Evolutionary conservation across 2,329 filamentous ascomycete species (phyloP), one percentile per base, ranked within the genome.

Genomic region (Penicillium oxalicum): DNA sequence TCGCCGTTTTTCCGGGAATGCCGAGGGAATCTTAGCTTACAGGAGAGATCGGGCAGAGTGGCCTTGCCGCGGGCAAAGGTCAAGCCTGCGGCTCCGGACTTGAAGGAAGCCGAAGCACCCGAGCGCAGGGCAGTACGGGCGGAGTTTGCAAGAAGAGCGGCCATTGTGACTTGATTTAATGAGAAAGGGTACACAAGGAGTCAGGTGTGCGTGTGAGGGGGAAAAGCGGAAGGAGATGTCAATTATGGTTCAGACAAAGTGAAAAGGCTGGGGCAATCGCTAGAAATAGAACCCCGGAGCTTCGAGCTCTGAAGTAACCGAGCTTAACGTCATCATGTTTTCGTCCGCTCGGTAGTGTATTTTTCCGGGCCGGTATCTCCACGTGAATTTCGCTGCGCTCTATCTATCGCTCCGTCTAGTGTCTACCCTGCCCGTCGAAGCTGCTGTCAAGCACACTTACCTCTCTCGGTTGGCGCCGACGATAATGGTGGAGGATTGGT

Each of bases 11-110:
- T 25, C 28, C 34, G 28, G 25, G 9, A 39, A 6, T 13, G 7
- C 13, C 13, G 28, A 27, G 29, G 32, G 18, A 45, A 18, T 18
- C 26, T 29, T n/a, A 32, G 68, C 80, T 55, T 78, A 88, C 86
- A 90, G 62, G 82, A 68, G 9, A 97, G 84, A 65, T 96, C 91
- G 56, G 93, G 93, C 37, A 98, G 86, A 37, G 91, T 95, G 45
- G 88, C 91, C 78, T 96, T 96, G 74, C 82, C 83, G 64, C 90
- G 84, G 61, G 85, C 79, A 65, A 94, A 94, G 67, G 80, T 86
- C 61, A 84, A 85, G 70, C 82, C 82, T 57, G 85, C 82, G 65
- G 87, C 75, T 51, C 78, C 76, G 55, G 79, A 77, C 67, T 80
- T 81, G 50, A 81, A 61, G 58, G 66, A 61, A 57, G 68, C 60